Evolutionary conservation across 2,329 filamentous ascomycete species (phyloP), one percentile per base, ranked within the genome.

Genomic region (Penicillium crustosum): DNA sequence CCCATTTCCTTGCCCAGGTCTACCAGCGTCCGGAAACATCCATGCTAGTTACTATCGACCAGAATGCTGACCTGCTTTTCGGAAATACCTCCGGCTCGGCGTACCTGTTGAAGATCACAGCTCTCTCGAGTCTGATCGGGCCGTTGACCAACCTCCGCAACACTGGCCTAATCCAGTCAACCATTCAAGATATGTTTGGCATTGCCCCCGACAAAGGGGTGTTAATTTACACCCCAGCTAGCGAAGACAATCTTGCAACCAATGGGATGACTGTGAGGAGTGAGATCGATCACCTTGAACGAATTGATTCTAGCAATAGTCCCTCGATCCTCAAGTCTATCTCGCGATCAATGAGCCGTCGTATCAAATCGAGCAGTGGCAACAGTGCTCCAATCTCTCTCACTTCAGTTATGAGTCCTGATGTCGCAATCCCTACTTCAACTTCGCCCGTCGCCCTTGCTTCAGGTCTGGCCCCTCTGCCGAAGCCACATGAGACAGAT

Each of bases 101-200:
- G 21, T 97, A 96, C 70, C 83, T 87, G 59, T 79, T 96, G 68
- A 88, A 85, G 35, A 83, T 96, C 58, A 87, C 83, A 36, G 87
- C 90, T 0, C 79, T 94, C 10, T 82, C 89, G 1, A 81, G 81
- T 12, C 83, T 90, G 62, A 78, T 94, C 57, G 86, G 88, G 60
- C 85, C 89, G 0, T 83, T 86, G 4, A 90, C 86, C 52, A 96
- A 96, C 77, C 89, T 89, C 71, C 86, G 91, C 61, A 94, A 93
- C 72, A 86, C 90, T 1, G 81, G 83, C n/a, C 76, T 95, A 19
- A 83, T 95, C 4, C 90, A 94, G 70, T 81, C 80, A n/a, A 88
- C 89, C 71, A 83, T 96, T 73, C 81, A 86, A 15, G 88, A 91
- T 25, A 81, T 86, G 0, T 79, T 96, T 0, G 83, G 84, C 2